phyloP scores from a whole-genome alignment of 1,139 yeast genomes.

The Blastobotrys malaysiensis region DNA sequence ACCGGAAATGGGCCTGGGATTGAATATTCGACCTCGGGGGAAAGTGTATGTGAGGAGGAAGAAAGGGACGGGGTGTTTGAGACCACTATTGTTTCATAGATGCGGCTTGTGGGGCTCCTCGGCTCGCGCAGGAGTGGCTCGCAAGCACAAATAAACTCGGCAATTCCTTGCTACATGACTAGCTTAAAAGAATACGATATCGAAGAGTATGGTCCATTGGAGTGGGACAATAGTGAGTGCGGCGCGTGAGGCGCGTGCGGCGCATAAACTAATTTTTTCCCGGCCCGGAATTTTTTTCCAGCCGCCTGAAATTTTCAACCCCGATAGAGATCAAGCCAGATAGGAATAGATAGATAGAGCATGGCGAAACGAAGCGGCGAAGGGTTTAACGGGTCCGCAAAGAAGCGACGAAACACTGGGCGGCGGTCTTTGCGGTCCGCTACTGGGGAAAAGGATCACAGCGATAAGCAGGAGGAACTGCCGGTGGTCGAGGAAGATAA shows the following conservation, averaged over 20 bases:
- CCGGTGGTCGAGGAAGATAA: constrained; percentile 20
- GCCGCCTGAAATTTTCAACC: neutral
- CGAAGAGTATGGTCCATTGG: too few relatives aligned
- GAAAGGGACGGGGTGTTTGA: neutral
- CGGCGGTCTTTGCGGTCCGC: constrained; percentile 12
- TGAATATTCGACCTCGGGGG: neutral
- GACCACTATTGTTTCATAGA: too few relatives aligned
- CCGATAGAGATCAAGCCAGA: neutral
- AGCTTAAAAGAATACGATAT: too few relatives aligned
- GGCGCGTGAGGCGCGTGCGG: neutral
- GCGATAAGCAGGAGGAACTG: constrained; percentile 17
- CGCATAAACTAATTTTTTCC: neutral
- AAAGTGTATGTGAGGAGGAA: neutral
- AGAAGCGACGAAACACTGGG: constrained; percentile 14
- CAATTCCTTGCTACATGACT: too few relatives aligned
- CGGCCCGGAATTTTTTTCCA: neutral
- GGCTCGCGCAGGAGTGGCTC: too few relatives aligned
- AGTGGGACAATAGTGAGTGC: neutral
- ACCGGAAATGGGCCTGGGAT: neutral
- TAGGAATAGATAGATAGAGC: neutral
- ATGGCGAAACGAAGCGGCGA: neutral
- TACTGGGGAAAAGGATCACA: constrained; percentile 13
- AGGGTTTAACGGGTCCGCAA: neutral
- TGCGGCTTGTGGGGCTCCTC: too few relatives aligned
- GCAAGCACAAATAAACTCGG: too few relatives aligned